A percentile compares a stretch with the other conserved stretches of the same genome.
Evolutionary conservation across 768 basidiomycete species (phyloP).

Genomic region (Hirschioporus abietinus): DNA sequence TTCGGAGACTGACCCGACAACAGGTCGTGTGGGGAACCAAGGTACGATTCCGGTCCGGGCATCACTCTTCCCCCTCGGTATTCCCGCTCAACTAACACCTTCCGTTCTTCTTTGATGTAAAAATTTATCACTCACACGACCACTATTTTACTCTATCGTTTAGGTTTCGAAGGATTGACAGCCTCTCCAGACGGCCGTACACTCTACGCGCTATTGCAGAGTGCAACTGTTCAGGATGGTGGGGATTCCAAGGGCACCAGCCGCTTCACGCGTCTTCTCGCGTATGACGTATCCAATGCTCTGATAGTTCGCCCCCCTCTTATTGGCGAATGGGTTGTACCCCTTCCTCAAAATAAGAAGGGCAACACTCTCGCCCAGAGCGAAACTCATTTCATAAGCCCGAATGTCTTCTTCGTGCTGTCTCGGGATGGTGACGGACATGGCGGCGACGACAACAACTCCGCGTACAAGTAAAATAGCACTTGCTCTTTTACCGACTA

Average conservation of each 20-base stretch:
- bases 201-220: constrained; percentile 59
- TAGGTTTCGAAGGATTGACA: constrained; percentile 60
- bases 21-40: constrained; percentile 52
- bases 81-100: background rate
- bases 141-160: background rate
- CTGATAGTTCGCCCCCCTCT: constrained; percentile 29
- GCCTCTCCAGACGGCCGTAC: constrained; percentile 39
- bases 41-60: constrained; percentile 25
- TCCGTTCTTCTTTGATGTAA: background rate
- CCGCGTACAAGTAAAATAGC: constrained; percentile 44
- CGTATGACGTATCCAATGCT: constrained; percentile 43
- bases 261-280: constrained; percentile 50
- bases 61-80: background rate
- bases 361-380: constrained; percentile 47
- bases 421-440: constrained; percentile 57
- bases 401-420: constrained; percentile 52
- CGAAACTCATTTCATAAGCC: constrained; percentile 52
- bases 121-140: background rate
- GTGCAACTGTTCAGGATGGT: constrained; percentile 61
- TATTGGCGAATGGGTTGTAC: constrained; percentile 55
- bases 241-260: constrained; percentile 40
- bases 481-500: background rate
- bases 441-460: constrained; percentile 43
- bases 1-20: constrained; percentile 38
- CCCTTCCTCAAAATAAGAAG: constrained; percentile 46